These are phyloP conservation scores for Trametes sp. DNA, from an alignment of 1,284 basidiomycete genomes.

Conservation along the genomic window DNA sequence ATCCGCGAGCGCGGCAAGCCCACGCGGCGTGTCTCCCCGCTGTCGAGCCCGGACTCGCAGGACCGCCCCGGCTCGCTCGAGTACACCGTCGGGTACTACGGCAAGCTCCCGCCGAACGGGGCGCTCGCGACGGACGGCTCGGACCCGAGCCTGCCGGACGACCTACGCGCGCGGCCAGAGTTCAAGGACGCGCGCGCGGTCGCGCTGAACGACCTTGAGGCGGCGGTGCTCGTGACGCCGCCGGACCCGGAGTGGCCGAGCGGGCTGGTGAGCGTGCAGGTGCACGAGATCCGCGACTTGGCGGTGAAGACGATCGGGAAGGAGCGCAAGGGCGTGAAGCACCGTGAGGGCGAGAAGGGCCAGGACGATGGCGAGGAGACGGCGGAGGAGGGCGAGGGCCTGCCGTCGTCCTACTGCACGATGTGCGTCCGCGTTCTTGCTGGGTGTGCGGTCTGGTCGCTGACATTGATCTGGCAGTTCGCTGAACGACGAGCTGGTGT, in stretches of 20 bases:
- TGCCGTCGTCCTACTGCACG: conserved; percentile 64
- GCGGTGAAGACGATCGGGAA: conserved; percentile 36
- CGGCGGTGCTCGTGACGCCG: conserved; percentile 62
- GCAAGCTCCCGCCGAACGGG: conserved; percentile 61
- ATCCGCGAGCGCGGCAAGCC: conserved; percentile 42
- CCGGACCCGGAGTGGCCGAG: conserved; percentile 66
- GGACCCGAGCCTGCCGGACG: conserved; percentile 46
- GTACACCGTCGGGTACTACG: conserved; percentile 70
- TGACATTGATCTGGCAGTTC: conserved; percentile 38
- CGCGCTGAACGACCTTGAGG: conserved; percentile 46
- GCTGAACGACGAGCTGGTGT: conserved; percentile 66
- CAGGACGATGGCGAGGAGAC: conserved; percentile 60
- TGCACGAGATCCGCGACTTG: conserved; percentile 56
- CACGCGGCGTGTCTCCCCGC: conserved; percentile 38
- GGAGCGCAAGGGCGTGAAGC: conserved; percentile 54
- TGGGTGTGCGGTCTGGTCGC: neutral
- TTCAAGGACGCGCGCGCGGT: conserved; percentile 42
- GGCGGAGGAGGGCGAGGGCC: conserved; percentile 58
- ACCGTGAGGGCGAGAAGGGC: conserved; percentile 63
- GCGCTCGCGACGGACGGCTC: conserved; percentile 49
- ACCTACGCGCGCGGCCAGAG: conserved; percentile 41
- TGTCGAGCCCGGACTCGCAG: conserved; percentile 39
- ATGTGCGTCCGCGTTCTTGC: conserved; percentile 41
- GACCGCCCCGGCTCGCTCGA: conserved; percentile 42
- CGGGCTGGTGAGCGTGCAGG: conserved; percentile 64